phyloP scores from a whole-genome alignment of 208 protist species.

The Crithidia mellificae region DNA sequence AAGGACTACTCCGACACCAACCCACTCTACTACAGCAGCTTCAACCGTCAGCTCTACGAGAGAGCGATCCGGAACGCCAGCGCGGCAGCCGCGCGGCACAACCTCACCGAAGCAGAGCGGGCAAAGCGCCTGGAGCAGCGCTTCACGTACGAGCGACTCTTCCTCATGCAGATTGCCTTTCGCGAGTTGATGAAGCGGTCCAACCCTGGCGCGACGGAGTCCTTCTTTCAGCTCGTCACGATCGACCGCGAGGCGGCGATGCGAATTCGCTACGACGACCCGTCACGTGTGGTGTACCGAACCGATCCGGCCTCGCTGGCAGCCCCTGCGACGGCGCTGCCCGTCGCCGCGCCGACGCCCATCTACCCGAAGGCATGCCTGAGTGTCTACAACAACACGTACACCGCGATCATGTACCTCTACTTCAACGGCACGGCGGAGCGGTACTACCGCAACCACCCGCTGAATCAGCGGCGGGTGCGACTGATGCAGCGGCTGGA shows the following conservation, averaged over 20 bases:
- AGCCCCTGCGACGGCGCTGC: not conserved
- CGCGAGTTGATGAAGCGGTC: slow-evolving; percentile 24
- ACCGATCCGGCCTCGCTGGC: slow-evolving; percentile 1
- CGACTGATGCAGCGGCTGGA: slow-evolving; percentile 36
- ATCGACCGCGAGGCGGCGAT: slow-evolving; percentile 22
- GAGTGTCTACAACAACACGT: slow-evolving; percentile 1
- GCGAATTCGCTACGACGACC: not conserved
- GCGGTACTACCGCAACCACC: slow-evolving; percentile 31
- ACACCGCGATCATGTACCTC: slow-evolving; percentile 32
- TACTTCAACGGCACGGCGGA: slow-evolving; percentile 55
- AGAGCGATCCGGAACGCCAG: not conserved
- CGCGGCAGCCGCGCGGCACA: not conserved
- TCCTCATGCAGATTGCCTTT: slow-evolving; percentile 20
- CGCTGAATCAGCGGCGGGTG: slow-evolving; percentile 37
- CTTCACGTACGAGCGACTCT: slow-evolving; percentile 14
- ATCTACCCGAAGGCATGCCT: not conserved
- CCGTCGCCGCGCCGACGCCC: not conserved
- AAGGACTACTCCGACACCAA: not conserved
- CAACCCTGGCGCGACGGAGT: not conserved
- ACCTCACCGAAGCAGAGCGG: not conserved
- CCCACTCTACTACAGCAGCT: not conserved
- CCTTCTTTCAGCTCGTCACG: slow-evolving; percentile 25
- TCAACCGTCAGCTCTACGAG: not conserved
- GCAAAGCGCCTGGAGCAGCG: not conserved
- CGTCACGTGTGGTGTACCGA: slow-evolving; percentile 6